Evolutionary conservation across 306 rosid genomes (phyloP).

Genomic region (Quercus glauca): DNA sequence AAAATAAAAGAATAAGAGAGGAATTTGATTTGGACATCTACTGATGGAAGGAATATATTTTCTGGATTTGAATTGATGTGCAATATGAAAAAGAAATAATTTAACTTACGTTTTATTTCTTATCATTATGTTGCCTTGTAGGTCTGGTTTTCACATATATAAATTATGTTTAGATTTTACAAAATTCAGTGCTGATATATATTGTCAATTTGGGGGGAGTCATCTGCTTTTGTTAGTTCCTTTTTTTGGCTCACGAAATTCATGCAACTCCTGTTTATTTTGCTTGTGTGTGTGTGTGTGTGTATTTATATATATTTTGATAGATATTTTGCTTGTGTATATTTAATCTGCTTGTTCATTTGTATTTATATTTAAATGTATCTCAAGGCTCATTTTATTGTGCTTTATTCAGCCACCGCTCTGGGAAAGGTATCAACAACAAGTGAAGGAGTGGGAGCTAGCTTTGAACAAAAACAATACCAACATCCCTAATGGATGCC

Average conservation of each 20-base stretch:
- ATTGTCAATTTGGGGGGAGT: neutral
- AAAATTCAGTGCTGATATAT: neutral
- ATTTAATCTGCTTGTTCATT: neutral
- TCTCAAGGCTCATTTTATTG: neutral
- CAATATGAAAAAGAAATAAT: neutral
- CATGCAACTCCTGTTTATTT: neutral
- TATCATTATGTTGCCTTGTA: neutral
- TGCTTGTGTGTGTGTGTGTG: neutral
- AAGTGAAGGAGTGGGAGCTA: conserved; percentile 82
- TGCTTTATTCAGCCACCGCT: conserved; percentile 62
- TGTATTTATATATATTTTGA: too few species aligned
- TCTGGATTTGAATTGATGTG: neutral
- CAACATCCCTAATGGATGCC: conserved; percentile 43
- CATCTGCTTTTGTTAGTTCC: neutral
- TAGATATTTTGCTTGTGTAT: conserved; percentile 1
- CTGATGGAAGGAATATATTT: neutral
- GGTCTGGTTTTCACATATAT: neutral
- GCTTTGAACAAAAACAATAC: conserved; percentile 43
- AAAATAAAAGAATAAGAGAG: neutral
- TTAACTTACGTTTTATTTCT: neutral
- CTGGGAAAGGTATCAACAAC: conserved; percentile 79
- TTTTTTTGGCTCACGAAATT: neutral
- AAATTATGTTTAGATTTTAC: neutral
- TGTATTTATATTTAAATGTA: conserved; percentile 3
- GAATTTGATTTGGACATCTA: neutral